Evolutionary conservation across 106 monocot genomes (phyloP), one percentile per base, ranked within the genome.

Genomic region (Dioscorea zingiberensis): DNA sequence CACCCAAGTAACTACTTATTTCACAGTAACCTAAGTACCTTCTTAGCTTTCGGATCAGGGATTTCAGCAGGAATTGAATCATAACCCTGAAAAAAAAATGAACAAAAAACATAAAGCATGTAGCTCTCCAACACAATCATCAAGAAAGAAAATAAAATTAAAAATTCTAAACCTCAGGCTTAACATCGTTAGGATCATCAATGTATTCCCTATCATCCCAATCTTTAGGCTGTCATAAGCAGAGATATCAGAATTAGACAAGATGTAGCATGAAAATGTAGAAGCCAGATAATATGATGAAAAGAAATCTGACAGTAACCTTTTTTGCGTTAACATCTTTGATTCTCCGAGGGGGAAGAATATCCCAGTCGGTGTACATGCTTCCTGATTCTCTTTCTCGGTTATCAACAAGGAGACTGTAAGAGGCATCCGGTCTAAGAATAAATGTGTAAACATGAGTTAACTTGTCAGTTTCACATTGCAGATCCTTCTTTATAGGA

Each of bases 301-400:
- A 38, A 38, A 38, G 6, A 38, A 38, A 38, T 38, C 38, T 2
- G 38, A 38, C 6, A 38, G 38, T 38, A 61, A 95, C 95, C 95
- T 91, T 97, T 71, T 84, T 97, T 32, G 95, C 87, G 75, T 81
- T 74, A 51, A 83, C 74, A 73, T 77, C 88, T 79, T 97, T 97
- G 53, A 97, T 88, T 62, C 80, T 88, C 57, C 85, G 72, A 70
- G 97, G 97, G 17, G 97, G 97, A 59, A 97, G 92, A 58, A 97
- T 97, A 65, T 97, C 97, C 88, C 88, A 97, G 75, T 97, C 92
- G 21, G 88, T 84, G 48, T 97, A 97, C 85, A 97, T 78, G 79
- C 85, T 92, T 77, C 97, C 97, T 71, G 83, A 92, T 75, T 97
- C 97, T 82, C 83, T 88, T 76, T 97, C 97, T 66, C 97, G 87